These are phyloP conservation scores for Leishmania aethiopica DNA, from an alignment of 208 protist species.

Conservation along the genomic window DNA sequence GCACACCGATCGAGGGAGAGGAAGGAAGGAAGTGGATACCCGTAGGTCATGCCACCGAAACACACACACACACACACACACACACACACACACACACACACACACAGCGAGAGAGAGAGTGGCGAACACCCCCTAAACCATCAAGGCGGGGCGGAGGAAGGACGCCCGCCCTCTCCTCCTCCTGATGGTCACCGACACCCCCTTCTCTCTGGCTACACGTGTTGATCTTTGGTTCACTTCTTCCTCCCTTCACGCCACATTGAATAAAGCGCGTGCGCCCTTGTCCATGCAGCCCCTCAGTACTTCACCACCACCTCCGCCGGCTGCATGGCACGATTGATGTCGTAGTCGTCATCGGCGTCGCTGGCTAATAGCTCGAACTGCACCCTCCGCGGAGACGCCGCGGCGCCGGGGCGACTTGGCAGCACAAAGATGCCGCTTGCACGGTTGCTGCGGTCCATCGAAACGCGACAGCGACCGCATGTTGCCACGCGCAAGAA, in stretches of 20 bases:
- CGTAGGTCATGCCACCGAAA: no score
- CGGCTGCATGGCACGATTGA: constrained; percentile 41
- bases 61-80: no score
- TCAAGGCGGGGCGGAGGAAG: neutral
- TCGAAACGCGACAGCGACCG: constrained; percentile 29
- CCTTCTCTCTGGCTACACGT: no score
- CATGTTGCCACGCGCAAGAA: constrained; percentile 51
- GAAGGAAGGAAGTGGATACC: neutral
- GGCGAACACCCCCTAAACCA: neutral
- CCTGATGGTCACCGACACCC: neutral
- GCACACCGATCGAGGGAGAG: no score
- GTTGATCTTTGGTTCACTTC: neutral
- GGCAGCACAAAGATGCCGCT: constrained; percentile 31
- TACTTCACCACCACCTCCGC: constrained; percentile 49
- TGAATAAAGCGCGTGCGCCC: neutral
- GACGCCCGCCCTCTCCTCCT: neutral
- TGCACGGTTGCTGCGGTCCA: constrained; percentile 8
- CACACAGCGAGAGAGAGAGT: neutral
- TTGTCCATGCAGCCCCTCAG: neutral
- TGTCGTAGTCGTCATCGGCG: constrained; percentile 44
- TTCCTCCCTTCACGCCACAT: neutral
- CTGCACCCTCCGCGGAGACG: constrained; percentile 31
- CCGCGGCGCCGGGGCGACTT: constrained; percentile 18
- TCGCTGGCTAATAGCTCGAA: constrained; percentile 65
- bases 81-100: no score